Evolutionary conservation across 805 yeast genomes (phyloP).

Genomic region (Lipomyces yamadae): DNA sequence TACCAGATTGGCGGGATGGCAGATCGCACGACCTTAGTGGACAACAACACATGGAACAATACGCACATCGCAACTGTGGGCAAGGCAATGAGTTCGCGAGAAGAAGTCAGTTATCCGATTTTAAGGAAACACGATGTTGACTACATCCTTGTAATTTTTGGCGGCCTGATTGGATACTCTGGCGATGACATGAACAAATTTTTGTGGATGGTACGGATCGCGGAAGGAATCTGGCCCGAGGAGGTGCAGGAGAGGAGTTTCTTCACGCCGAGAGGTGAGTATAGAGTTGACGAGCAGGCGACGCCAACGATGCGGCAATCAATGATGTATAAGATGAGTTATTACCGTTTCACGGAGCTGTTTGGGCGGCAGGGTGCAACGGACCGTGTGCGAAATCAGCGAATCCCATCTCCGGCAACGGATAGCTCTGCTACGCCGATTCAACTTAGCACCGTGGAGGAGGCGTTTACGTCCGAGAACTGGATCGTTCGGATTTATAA

Average conservation of each 20-base stretch:
- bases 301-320: conserved; percentile 85
- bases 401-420: conserved; percentile 52
- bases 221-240: conserved; percentile 99
- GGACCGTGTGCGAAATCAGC: conserved; percentile 90
- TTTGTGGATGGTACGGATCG: conserved; percentile 97
- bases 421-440: conserved; percentile 48
- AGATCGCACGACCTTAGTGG: conserved; percentile 96
- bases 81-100: conserved; percentile 91
- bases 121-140: conserved; percentile 92
- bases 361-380: conserved; percentile 63
- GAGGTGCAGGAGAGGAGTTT: conserved; percentile 84
- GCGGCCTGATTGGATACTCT: conserved; percentile 89
- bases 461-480: conserved; percentile 92
- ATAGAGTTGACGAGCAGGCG: conserved; percentile 81
- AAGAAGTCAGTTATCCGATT: conserved; percentile 85
- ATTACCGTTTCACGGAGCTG: conserved; percentile 79
- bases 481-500: conserved; percentile 96
- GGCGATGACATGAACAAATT: conserved; percentile 98
- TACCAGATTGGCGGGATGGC: conserved; percentile 99
- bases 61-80: conserved; percentile 99
- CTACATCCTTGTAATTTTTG: conserved; percentile 89
- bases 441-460: conserved; percentile 78
- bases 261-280: conserved; percentile 86
- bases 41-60: conserved; percentile 99
- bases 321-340: conserved; percentile 92